Conservation (phyloP, 2,329 filamentous ascomycete genomes). For the Alternaria sp. region DNA sequence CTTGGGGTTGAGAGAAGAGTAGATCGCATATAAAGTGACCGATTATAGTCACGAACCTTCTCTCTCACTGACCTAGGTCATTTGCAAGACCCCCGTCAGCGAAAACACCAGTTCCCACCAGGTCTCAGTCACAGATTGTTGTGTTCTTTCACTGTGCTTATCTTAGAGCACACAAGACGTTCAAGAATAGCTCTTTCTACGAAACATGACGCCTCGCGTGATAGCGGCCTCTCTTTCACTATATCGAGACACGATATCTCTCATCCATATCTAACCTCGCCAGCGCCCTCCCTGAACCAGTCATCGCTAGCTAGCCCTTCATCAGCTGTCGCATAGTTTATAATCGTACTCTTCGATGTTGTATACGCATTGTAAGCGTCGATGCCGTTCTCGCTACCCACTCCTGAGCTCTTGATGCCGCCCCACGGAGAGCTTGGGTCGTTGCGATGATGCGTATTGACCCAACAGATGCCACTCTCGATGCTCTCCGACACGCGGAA, state of each 20-base stretch:
- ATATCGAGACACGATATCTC: background rate
- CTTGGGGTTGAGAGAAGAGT: background rate
- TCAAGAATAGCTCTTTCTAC: background rate
- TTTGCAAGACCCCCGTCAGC: background rate
- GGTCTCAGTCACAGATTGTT: background rate
- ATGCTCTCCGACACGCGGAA: slow-evolving; percentile 56
- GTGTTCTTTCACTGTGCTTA: background rate
- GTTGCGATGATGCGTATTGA: slow-evolving; percentile 69
- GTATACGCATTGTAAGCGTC: slow-evolving; percentile 57
- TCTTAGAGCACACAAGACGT: background rate
- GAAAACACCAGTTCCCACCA: background rate
- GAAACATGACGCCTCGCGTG: background rate
- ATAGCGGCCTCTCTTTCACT: background rate
- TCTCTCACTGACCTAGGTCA: background rate
- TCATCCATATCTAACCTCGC: slow-evolving; percentile 65
- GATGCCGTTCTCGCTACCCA: slow-evolving; percentile 75
- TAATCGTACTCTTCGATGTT: slow-evolving; percentile 68
- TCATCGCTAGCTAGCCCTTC: slow-evolving; percentile 63
- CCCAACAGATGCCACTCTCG: slow-evolving; percentile 57
- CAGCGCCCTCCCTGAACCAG: slow-evolving; percentile 69
- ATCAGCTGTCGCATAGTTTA: slow-evolving; percentile 69
- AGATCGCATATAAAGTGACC: background rate
- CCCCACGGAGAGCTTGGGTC: slow-evolving; percentile 76
- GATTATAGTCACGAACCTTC: background rate
- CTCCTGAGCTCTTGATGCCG: slow-evolving; percentile 65